Base-by-base conservation (phyloP, 345 rosid species). In the Excoecaria agallocha region DNA sequence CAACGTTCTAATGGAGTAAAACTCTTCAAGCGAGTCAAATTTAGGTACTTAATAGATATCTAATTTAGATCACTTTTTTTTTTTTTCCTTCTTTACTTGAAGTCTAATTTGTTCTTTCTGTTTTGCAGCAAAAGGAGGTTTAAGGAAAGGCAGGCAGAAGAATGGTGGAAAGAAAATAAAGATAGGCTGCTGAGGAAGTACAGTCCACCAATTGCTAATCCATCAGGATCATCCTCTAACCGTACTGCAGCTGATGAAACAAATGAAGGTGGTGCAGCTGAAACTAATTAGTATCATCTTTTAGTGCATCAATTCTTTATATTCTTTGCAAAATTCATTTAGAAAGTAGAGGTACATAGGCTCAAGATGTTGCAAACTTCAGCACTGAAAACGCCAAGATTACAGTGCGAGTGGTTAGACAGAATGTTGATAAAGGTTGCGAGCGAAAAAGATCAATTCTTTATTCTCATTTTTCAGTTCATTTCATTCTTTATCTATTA, bases 111-210 rank as follows among this genome's bases (percentile, higher is more conserved):
- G 50, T 61, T 46, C 4, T 41, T 50, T 22, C n/a, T 24, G 64
- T 62, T 76, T 79, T 84, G 76, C 84, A 93, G 97, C 74, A 95
- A 93, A 85, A 79, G 90, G 50, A 87, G 88, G 82, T 95, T 91
- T 66, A 86, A 74, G 24, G 96, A 83, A 81, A 87, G 88, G 11
- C 94, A 95, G 58, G 97, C 98, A 76, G 96, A 81, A 81, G 91
- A 86, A 77, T 93, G 99, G 97, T 95, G 97, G 99, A 84, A 46
- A 70, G 90, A 69, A 71, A 90, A 95, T 79, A 95, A 89, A 80
- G 97, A 95, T 52, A 85, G 90, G 84, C 82, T 95, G 63, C 87
- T 91, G 17, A 87, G 71, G 84, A 86, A 80, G 76, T 95, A 93
- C 82, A 78, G 75, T 57, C 84, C 88, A 22, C 75, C 80, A 43